A percentile compares a stretch with the other conserved stretches of the same genome.
Conservation (phyloP, 2,329 filamentous ascomycete genomes). For the Thielaviopsis musarum region DNA sequence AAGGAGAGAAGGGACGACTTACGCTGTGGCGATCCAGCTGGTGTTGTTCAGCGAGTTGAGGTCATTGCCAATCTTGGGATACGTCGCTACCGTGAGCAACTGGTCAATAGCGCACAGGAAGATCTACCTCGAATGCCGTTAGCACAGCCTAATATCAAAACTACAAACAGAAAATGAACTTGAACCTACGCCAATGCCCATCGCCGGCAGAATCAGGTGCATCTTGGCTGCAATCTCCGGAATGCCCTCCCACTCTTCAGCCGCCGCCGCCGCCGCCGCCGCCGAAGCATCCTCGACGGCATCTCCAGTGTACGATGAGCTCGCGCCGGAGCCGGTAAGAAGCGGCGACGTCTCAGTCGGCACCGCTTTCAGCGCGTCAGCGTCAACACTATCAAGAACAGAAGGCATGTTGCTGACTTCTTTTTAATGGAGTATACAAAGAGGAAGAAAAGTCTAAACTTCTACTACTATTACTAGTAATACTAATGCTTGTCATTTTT, state of each 20-base stretch:
- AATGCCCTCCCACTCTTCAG: slow-evolving; percentile 13
- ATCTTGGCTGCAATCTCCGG: slow-evolving; percentile 21
- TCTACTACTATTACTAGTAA: no score
- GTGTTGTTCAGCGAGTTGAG: slow-evolving; percentile 57
- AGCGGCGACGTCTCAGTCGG: background rate
- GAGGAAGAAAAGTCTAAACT: no score
- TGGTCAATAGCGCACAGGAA: slow-evolving; percentile 61
- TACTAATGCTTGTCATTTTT: no score
- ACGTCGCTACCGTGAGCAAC: slow-evolving; percentile 62
- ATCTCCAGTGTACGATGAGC: background rate
- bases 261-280: background rate
- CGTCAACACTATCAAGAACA: background rate
- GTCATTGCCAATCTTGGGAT: slow-evolving; percentile 61
- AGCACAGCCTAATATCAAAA: background rate
- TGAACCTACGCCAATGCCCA: slow-evolving; percentile 36
- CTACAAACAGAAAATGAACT: background rate
- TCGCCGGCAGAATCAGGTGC: slow-evolving; percentile 22
- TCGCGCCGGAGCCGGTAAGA: background rate
- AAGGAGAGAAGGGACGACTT: slow-evolving; percentile 5
- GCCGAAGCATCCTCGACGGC: background rate
- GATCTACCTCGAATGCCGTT: background rate
- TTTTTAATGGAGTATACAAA: background rate
- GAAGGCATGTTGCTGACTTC: background rate
- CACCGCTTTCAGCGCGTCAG: background rate
- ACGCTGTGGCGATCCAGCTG: slow-evolving; percentile 51